These are phyloP conservation scores for Cicer bijugum DNA, from an alignment of 306 rosid genomes.

Conservation along the genomic window DNA sequence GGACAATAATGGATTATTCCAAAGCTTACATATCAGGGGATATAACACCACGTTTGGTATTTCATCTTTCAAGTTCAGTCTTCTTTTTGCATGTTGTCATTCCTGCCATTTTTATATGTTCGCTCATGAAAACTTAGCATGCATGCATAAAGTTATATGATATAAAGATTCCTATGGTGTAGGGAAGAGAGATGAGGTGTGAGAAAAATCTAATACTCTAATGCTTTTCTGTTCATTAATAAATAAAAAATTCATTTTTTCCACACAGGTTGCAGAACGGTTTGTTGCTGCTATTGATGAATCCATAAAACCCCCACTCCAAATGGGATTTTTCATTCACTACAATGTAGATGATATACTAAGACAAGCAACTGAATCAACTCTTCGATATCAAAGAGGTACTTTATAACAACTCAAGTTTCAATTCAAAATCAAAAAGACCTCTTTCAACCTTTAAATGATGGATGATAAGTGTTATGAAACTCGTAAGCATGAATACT, in stretches of 20 bases:
- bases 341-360: slow-evolving; percentile 65
- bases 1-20: slow-evolving; percentile 82
- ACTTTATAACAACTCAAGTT: slow-evolving; percentile 21
- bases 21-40: slow-evolving; percentile 68
- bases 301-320: slow-evolving; percentile 58
- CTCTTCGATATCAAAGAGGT: slow-evolving; percentile 71
- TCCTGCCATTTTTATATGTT: neutral
- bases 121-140: slow-evolving; percentile 12
- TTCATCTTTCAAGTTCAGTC: slow-evolving; percentile 8
- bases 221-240: too few species aligned
- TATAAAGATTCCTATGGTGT: neutral
- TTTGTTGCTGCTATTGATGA: slow-evolving; percentile 63
- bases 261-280: slow-evolving; percentile 71
- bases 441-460: slow-evolving; percentile 2
- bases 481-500: neutral
- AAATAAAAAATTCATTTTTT: too few species aligned
- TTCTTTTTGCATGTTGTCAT: neutral
- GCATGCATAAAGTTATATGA: slow-evolving; percentile 30
- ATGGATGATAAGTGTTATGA: slow-evolving; percentile 7
- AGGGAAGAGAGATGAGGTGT: neutral
- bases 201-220: neutral
- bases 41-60: slow-evolving; percentile 75
- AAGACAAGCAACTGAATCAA: slow-evolving; percentile 76
- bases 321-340: slow-evolving; percentile 84
- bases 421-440: slow-evolving; percentile 6